Conservation (phyloP, 1,284 basidiomycete species). For the Ceratobasidium sp. region DNA sequence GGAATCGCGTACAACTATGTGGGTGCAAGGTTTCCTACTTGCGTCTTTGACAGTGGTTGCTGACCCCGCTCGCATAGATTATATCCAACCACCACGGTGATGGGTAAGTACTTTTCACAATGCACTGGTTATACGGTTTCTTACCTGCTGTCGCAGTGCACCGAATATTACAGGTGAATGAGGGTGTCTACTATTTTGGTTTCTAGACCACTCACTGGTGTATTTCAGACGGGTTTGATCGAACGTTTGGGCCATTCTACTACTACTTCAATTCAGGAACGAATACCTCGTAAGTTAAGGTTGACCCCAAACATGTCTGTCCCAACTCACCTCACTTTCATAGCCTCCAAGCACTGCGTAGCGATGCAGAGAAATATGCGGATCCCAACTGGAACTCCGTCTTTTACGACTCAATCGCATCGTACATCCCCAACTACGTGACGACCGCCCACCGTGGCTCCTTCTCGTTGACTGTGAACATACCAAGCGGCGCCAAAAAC, state of each 20-base stretch:
- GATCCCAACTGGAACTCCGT: conserved; percentile 49
- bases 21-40: not conserved
- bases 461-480: conserved; percentile 48
- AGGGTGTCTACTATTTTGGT: not conserved
- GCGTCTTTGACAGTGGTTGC: not conserved
- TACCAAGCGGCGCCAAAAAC: conserved; percentile 50
- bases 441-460: conserved; percentile 49
- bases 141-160: not conserved
- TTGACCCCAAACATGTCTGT: not conserved
- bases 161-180: conserved; percentile 32
- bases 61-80: conserved; percentile 10
- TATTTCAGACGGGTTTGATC: conserved; percentile 23
- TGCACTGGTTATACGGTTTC: not conserved
- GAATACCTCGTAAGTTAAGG: conserved; percentile 24
- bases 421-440: conserved; percentile 50
- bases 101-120: conserved; percentile 1
- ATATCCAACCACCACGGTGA: conserved; percentile 42
- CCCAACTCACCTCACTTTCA: not conserved
- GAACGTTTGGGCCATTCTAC: conserved; percentile 35
- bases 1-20: conserved; percentile 42
- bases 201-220: not conserved
- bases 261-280: conserved; percentile 34
- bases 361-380: conserved; percentile 49
- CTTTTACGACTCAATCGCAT: conserved; percentile 53
- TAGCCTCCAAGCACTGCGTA: conserved; percentile 41